phyloP scores from a whole-genome alignment of 257 asterid genomes.

The Gentiana straminea region DNA sequence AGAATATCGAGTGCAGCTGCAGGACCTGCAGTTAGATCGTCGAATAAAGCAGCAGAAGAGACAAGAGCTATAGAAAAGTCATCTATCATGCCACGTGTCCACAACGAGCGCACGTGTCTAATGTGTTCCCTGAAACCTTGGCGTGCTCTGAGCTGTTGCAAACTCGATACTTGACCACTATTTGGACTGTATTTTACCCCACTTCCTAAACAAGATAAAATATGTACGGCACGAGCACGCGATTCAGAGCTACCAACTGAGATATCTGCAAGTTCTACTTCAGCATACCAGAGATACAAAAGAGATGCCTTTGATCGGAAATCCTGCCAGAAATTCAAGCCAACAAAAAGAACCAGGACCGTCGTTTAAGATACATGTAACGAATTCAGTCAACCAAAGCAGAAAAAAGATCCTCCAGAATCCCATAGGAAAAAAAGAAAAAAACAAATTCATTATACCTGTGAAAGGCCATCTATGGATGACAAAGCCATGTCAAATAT shows the following conservation, averaged over 20 bases:
- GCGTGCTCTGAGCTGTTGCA: constrained; percentile 75
- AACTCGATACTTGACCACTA: constrained; percentile 51
- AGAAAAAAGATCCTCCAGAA: no score
- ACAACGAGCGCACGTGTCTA: constrained; percentile 38
- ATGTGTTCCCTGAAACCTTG: constrained; percentile 86
- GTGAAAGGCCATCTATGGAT: constrained; percentile 74
- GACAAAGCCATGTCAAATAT: constrained; percentile 93
- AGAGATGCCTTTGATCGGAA: constrained; percentile 47
- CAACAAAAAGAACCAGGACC: not conserved
- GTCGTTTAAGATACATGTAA: not conserved
- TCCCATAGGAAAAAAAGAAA: constrained; percentile 4
- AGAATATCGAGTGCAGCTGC: constrained; percentile 55
- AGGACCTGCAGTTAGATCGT: constrained; percentile 76
- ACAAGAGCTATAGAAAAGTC: constrained; percentile 70
- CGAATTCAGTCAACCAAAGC: not conserved
- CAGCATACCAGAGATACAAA: constrained; percentile 88
- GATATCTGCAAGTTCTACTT: constrained; percentile 53
- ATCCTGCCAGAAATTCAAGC: constrained; percentile 36
- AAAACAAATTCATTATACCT: constrained; percentile 35
- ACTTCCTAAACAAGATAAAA: constrained; percentile 79
- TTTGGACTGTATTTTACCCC: constrained; percentile 59
- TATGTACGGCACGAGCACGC: constrained; percentile 64
- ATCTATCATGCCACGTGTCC: constrained; percentile 74
- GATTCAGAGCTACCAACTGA: constrained; percentile 40
- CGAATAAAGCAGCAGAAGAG: constrained; percentile 79